A percentile compares a stretch with the other conserved stretches of the same genome.
These are phyloP conservation scores for Radiomyces spectabilis DNA, from an alignment of 192 early-diverging fungal genomes.

Conservation along the genomic window DNA sequence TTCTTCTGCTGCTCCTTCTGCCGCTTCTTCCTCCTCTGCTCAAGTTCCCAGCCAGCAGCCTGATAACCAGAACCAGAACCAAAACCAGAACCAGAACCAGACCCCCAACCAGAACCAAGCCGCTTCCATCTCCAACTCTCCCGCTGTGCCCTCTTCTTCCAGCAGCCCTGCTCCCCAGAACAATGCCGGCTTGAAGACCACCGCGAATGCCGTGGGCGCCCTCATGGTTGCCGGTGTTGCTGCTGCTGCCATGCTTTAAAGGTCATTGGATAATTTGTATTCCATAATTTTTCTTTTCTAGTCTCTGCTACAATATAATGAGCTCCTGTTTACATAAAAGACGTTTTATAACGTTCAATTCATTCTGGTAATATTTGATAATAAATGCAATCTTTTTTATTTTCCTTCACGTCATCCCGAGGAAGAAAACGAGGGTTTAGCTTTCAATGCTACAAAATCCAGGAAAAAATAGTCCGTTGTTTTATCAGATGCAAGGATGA, in stretches of 20 bases:
- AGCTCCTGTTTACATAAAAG: background rate
- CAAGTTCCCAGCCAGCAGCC: background rate
- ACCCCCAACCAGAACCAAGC: too few species aligned
- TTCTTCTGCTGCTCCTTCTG: background rate
- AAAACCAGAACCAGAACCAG: too few species aligned
- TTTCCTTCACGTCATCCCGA: too few species aligned
- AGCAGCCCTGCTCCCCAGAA: background rate
- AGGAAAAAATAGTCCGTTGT: too few species aligned
- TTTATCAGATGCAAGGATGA: too few species aligned
- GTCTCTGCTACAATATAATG: background rate
- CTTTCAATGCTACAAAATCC: too few species aligned
- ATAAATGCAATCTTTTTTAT: too few species aligned
- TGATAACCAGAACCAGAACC: background rate
- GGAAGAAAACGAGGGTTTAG: too few species aligned
- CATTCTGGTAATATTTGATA: too few species aligned
- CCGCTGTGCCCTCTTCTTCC: background rate
- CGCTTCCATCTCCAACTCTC: background rate
- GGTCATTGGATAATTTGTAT: too few species aligned
- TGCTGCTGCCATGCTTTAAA: too few species aligned
- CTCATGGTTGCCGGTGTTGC: slow-evolving; percentile 17
- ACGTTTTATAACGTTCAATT: too few species aligned
- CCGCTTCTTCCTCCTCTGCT: background rate
- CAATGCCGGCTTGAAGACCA: background rate
- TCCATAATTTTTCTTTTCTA: background rate
- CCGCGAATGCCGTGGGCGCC: slow-evolving; percentile 1